phyloP scores from a whole-genome alignment of 225 moss, liverwort and hornwort species.

The Ulota crispa region DNA sequence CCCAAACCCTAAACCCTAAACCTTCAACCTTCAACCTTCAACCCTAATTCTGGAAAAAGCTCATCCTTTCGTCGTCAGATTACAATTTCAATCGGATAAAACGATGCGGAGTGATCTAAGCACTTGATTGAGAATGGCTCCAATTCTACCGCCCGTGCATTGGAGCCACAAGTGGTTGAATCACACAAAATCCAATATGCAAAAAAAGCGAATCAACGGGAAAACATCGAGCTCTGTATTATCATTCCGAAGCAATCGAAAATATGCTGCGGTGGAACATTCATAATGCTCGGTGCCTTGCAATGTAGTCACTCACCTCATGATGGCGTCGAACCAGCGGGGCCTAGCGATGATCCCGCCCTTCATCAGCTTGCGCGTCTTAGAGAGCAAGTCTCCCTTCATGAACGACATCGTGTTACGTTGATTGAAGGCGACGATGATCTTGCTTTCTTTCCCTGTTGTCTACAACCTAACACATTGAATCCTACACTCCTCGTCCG shows the following conservation, averaged over 20 bases:
- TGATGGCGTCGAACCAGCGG: slow-evolving; percentile 70
- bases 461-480: slow-evolving; percentile 8
- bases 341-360: slow-evolving; percentile 72
- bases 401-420: slow-evolving; percentile 49
- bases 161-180: background rate
- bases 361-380: slow-evolving; percentile 69
- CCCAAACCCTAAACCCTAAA: slow-evolving; percentile 30
- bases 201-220: background rate
- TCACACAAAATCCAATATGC: background rate
- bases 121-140: background rate
- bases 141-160: background rate
- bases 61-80: background rate
- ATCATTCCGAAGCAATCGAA: background rate
- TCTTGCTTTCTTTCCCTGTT: background rate
- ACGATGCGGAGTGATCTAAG: background rate
- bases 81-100: background rate
- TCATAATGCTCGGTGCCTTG: background rate
- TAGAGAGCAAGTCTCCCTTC: slow-evolving; percentile 58
- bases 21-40: background rate
- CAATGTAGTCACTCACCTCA: slow-evolving; percentile 28
- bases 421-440: background rate
- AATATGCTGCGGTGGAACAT: background rate
- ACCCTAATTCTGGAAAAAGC: background rate
- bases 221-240: background rate
- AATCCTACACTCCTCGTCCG: background rate